These are phyloP conservation scores for Maudiozyma serrabonitensis DNA, from an alignment of 805 yeast species.

Conservation along the genomic window DNA sequence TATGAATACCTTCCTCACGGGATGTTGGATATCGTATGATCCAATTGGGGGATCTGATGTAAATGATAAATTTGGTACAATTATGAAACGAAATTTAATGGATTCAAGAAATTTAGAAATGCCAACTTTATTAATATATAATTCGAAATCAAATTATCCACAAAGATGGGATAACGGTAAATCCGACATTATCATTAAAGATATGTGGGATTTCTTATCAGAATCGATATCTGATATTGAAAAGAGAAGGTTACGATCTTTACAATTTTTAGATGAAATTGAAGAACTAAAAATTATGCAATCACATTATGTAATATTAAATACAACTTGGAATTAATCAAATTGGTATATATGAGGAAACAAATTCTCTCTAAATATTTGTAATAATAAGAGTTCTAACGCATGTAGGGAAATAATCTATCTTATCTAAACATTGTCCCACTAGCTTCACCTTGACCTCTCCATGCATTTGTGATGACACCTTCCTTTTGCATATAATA, in stretches of 20 bases:
- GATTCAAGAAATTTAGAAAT: conserved; percentile 39
- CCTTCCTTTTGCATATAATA: conserved; percentile 59
- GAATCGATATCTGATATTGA: conserved; percentile 32
- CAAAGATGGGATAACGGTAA: conserved; percentile 11
- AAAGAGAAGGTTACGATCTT: conserved; percentile 31
- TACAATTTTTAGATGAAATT: conserved; percentile 50
- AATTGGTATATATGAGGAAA: neutral
- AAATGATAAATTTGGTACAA: conserved; percentile 36
- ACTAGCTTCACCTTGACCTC: conserved; percentile 61
- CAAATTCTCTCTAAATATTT: too few relatives aligned
- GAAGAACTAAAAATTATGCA: conserved; percentile 46
- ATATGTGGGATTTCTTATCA: conserved; percentile 30
- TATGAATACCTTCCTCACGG: conserved; percentile 15
- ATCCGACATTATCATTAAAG: conserved; percentile 4
- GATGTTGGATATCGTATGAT: conserved; percentile 39
- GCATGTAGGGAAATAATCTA: conserved; percentile 16
- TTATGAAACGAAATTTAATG: conserved; percentile 43
- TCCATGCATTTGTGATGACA: conserved; percentile 55
- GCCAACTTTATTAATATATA: conserved; percentile 31
- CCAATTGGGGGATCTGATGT: conserved; percentile 46
- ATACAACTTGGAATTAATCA: conserved; percentile 17
- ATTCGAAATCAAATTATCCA: conserved; percentile 30
- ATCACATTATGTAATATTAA: conserved; percentile 41
- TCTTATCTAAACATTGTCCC: conserved; percentile 63
- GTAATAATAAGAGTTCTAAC: neutral